These are phyloP conservation scores for Dothideomycetes sp. DNA, from an alignment of 2,329 filamentous ascomycete species.

Conservation along the genomic window DNA sequence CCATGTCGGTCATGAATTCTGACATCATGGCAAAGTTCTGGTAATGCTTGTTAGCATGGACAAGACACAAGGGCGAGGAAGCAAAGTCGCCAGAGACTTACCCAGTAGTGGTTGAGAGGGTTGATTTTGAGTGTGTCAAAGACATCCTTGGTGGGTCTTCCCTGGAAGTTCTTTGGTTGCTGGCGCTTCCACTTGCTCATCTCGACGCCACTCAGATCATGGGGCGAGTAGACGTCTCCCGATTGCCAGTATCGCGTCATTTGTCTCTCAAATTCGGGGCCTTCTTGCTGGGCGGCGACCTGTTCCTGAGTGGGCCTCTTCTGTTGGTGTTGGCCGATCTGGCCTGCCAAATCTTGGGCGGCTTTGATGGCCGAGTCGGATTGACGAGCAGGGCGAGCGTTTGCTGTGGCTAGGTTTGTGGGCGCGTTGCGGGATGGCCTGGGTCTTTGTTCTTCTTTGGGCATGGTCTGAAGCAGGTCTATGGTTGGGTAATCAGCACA, in stretches of 20 bases:
- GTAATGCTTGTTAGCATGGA: background rate
- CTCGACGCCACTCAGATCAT: constrained; percentile 71
- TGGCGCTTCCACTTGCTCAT: constrained; percentile 68
- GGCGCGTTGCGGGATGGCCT: no score
- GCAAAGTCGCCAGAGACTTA: constrained; percentile 34
- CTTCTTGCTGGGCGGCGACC: constrained; percentile 14
- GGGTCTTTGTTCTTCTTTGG: no score
- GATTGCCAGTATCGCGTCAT: constrained; percentile 61
- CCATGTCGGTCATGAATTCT: constrained; percentile 77
- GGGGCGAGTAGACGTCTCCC: constrained; percentile 85
- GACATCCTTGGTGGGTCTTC: constrained; percentile 49
- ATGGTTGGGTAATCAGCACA: no score
- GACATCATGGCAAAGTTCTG: constrained; percentile 90
- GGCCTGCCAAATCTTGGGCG: background rate
- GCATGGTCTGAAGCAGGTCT: no score
- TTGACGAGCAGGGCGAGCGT: background rate
- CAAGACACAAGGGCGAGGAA: background rate
- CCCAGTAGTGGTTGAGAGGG: constrained; percentile 80
- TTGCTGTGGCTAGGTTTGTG: background rate
- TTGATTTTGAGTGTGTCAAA: constrained; percentile 73
- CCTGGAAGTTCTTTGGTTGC: constrained; percentile 42
- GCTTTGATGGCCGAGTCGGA: background rate
- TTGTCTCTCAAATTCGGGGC: constrained; percentile 49
- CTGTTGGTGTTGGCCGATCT: background rate
- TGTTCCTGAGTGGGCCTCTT: background rate